Conservation (phyloP, 257 asterid species). For the Ilex aquifolium region DNA sequence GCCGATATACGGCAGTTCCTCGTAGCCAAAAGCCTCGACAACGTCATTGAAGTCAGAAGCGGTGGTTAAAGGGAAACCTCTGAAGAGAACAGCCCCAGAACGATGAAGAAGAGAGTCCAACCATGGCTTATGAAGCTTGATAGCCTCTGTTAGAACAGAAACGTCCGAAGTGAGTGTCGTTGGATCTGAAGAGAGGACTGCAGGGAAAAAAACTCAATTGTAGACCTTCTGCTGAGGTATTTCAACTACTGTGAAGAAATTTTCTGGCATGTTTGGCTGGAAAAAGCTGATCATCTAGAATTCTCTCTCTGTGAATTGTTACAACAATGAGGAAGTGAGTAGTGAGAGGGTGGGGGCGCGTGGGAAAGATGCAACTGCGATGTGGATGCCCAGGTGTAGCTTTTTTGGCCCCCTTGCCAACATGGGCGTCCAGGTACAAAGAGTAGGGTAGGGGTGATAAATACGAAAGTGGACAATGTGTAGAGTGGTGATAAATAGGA, state of each 20-base stretch:
- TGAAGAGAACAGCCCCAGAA: conserved; percentile 67
- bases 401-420: too few relatives aligned
- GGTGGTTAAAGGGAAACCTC: conserved; percentile 46
- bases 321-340: too few relatives aligned
- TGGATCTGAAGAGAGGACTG: conserved; percentile 42
- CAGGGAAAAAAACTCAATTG: conserved; percentile 50
- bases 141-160: conserved; percentile 28
- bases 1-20: conserved; percentile 83
- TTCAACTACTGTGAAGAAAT: conserved; percentile 39
- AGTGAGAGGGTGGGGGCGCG: too few relatives aligned
- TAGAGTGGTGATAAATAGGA: too few relatives aligned
- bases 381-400: too few relatives aligned
- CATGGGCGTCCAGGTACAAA: too few relatives aligned
- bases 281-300: too few relatives aligned
- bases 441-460: too few relatives aligned
- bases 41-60: conserved; percentile 75
- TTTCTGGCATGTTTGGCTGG: conserved; percentile 22
- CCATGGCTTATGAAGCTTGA: conserved; percentile 52
- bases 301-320: background rate
- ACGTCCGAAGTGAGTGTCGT: background rate
- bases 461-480: too few relatives aligned
- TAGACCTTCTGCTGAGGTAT: conserved; percentile 50
- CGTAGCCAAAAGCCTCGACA: conserved; percentile 79
- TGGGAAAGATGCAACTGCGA: too few relatives aligned
- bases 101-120: conserved; percentile 44